Evolutionary conservation across 177 flowering plant species (phyloP).

Genomic region (Vitis hybrid): DNA sequence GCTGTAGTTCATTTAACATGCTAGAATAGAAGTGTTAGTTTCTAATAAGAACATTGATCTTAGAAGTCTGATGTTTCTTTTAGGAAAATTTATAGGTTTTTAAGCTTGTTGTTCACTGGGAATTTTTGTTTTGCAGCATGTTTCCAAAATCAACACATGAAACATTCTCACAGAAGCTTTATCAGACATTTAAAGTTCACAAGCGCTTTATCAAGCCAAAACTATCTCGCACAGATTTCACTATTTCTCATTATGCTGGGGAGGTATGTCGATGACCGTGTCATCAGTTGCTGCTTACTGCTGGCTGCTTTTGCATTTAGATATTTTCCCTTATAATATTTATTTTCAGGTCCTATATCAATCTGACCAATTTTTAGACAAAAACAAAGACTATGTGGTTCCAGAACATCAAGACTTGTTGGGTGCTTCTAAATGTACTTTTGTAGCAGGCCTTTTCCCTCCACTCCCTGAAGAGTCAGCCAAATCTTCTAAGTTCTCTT

Average conservation of each 20-base stretch:
- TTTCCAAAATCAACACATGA: constrained; percentile 60
- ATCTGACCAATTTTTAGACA: constrained; percentile 73
- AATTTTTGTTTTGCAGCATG: constrained; percentile 32
- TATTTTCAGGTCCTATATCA: constrained; percentile 61
- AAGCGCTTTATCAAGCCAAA: constrained; percentile 54
- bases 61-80: no score
- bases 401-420: constrained; percentile 71
- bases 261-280: constrained; percentile 30
- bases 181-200: constrained; percentile 45
- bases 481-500: constrained; percentile 73
- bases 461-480: constrained; percentile 56
- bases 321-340: not conserved
- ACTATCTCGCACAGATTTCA: constrained; percentile 50
- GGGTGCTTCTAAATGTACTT: constrained; percentile 56
- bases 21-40: no score
- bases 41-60: no score
- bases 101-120: not conserved
- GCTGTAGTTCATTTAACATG: no score
- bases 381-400: constrained; percentile 77
- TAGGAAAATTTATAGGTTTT: not conserved
- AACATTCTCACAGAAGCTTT: constrained; percentile 48
- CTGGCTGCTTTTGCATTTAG: not conserved
- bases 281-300: not conserved
- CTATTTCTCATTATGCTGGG: constrained; percentile 54
- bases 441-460: constrained; percentile 73